Evolutionary conservation across 2,329 filamentous ascomycete genomes (phyloP), one percentile per base, ranked within the genome.

Genomic region (Pseudocercospora fijiensis): DNA sequence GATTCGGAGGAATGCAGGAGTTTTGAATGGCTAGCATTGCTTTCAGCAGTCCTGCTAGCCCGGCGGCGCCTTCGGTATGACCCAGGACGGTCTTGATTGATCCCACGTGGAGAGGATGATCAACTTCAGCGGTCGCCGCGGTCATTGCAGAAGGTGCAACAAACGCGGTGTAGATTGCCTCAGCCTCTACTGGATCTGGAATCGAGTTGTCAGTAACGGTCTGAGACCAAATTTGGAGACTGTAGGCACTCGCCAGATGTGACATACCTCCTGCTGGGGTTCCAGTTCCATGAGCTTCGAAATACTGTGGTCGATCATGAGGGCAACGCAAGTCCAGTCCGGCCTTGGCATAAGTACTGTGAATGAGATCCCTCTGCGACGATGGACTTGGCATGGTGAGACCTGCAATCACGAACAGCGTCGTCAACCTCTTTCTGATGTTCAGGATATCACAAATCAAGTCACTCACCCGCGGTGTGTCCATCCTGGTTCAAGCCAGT

Each of bases 401-500:
- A 3, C 79, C n/a, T n/a, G n/a, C n/a, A n/a, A n/a, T n/a, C n/a
- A n/a, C n/a, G n/a, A n/a, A n/a, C n/a, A n/a, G n/a, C n/a, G n/a
- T n/a, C n/a, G n/a, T n/a, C n/a, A n/a, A n/a, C n/a, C n/a, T n/a
- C n/a, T n/a, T n/a, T n/a, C n/a, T n/a, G n/a, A n/a, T n/a, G n/a
- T n/a, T n/a, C n/a, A n/a, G n/a, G n/a, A n/a, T n/a, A n/a, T n/a
- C n/a, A n/a, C n/a, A n/a, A n/a, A n/a, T n/a, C n/a, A n/a, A n/a
- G n/a, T n/a, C n/a, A n/a, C n/a, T n/a, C n/a, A n/a, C n/a, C 78
- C 1, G 69, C 63, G 2, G 64, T 65, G 26, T 53, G 65, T 1
- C 80, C 80, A 55, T 81, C 78, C 22, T 73, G 71, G 30, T 78
- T 78, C 3, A 74, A 60, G 4, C 72, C 75, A 1, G 75, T 77